These are phyloP conservation scores for Penicillium nucicola DNA, from an alignment of 495 filamentous ascomycete species.

Conservation along the genomic window DNA sequence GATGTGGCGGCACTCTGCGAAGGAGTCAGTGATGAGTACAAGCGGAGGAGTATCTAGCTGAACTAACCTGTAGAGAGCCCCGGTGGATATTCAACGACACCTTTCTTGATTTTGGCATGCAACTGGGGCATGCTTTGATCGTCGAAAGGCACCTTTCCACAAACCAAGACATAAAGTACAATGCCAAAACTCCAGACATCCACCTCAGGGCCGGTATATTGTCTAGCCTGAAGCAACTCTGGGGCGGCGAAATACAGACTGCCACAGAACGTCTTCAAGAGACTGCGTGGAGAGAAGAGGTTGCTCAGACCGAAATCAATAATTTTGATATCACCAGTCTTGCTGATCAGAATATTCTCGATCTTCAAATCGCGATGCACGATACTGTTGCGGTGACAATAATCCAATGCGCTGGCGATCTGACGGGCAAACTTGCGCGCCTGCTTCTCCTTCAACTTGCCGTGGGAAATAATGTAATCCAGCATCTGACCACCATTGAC, in stretches of 20 bases:
- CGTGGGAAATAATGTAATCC: slow-evolving; percentile 99
- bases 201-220: slow-evolving; percentile 95
- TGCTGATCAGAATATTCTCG: slow-evolving; percentile 99
- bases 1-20: slow-evolving; percentile 83
- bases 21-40: background rate
- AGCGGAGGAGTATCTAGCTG: background rate
- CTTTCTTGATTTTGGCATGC: slow-evolving; percentile 99
- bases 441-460: slow-evolving; percentile 96
- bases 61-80: slow-evolving; percentile 83
- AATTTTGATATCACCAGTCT: slow-evolving; percentile 98
- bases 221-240: slow-evolving; percentile 87
- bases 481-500: slow-evolving; percentile 99
- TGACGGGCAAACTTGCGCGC: slow-evolving; percentile 96
- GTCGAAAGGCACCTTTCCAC: slow-evolving; percentile 97
- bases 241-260: slow-evolving; percentile 98
- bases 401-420: slow-evolving; percentile 97
- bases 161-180: slow-evolving; percentile 96
- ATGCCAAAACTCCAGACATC: slow-evolving; percentile 99
- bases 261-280: slow-evolving; percentile 96
- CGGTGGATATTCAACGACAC: slow-evolving; percentile 89
- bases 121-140: slow-evolving; percentile 99
- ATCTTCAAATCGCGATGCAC: slow-evolving; percentile 98
- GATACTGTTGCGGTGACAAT: slow-evolving; percentile 98
- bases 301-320: slow-evolving; percentile 99
- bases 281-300: slow-evolving; percentile 80